phyloP scores from a whole-genome alignment of 805 yeast genomes.

The Kluyveromyces starmeri region DNA sequence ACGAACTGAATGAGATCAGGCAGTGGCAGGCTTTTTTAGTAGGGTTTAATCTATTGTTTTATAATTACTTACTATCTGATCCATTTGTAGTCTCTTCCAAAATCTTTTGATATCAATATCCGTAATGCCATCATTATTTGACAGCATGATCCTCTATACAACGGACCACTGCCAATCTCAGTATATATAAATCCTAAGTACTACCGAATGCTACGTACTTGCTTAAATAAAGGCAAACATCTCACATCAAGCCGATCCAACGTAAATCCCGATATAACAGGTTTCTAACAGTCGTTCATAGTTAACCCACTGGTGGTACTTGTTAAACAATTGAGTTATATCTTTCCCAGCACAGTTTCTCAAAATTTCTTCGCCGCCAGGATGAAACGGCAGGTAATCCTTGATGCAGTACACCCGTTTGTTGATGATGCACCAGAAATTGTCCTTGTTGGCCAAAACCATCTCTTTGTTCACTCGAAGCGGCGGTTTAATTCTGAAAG shows the following conservation, averaged over 20 bases:
- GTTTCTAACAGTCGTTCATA: constrained; percentile 70
- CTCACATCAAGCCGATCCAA: constrained; percentile 7
- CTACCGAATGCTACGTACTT: too few species aligned
- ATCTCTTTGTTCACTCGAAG: constrained; percentile 48
- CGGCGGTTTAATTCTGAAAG: constrained; percentile 31
- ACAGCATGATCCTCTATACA: too few species aligned
- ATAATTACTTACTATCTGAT: too few species aligned
- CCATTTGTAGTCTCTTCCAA: too few species aligned
- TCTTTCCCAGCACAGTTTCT: constrained; percentile 69
- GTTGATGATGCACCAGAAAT: constrained; percentile 79
- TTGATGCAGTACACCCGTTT: constrained; percentile 85
- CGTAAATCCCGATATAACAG: constrained; percentile 60
- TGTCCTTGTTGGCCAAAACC: constrained; percentile 54
- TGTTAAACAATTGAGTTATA: constrained; percentile 66
- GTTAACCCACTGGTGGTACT: constrained; percentile 76
- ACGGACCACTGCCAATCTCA: too few species aligned
- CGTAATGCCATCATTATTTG: too few species aligned
- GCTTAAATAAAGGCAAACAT: too few species aligned
- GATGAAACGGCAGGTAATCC: constrained; percentile 76
- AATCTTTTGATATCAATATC: too few species aligned
- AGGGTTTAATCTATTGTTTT: too few species aligned
- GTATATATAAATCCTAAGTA: too few species aligned
- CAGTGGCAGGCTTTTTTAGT: too few species aligned
- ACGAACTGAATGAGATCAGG: too few species aligned
- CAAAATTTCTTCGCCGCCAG: constrained; percentile 84